phyloP scores from a whole-genome alignment of 169 alveolate species.

The Plasmodium cynomolgi region DNA sequence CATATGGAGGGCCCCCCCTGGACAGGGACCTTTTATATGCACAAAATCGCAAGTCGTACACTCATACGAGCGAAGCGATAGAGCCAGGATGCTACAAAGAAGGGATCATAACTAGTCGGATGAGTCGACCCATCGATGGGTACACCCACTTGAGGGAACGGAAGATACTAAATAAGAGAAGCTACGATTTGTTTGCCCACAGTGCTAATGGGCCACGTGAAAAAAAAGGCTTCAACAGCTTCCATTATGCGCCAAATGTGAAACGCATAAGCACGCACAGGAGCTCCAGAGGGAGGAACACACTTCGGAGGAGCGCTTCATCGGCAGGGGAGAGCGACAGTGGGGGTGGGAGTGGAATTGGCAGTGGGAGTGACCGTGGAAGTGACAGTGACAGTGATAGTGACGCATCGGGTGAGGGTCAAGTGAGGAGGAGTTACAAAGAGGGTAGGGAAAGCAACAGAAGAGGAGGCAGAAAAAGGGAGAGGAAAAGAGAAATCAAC shows the following conservation, averaged over 20 bases:
- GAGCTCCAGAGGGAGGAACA: not conserved
- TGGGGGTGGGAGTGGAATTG: not conserved
- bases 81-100: not conserved
- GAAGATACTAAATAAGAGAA: not conserved
- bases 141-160: not conserved
- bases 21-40: not conserved
- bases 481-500: not conserved
- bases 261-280: not conserved
- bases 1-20: not conserved
- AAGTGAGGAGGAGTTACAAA: not conserved
- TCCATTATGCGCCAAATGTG: not conserved
- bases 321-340: not conserved
- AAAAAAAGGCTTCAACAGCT: not conserved
- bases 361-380: not conserved
- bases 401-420: not conserved
- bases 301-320: not conserved
- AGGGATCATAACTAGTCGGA: not conserved
- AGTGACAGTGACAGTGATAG: not conserved
- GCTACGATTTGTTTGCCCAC: slow-evolving; percentile 8
- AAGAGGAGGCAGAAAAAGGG: not conserved
- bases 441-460: not conserved
- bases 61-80: not conserved
- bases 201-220: not conserved
- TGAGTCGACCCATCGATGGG: not conserved
- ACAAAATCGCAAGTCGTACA: not conserved